Percentiles rank a stretch among this genome's conserved stretches.
Conservation (phyloP, 805 yeast genomes). For the Wickerhamomyces sydowiorum region DNA sequence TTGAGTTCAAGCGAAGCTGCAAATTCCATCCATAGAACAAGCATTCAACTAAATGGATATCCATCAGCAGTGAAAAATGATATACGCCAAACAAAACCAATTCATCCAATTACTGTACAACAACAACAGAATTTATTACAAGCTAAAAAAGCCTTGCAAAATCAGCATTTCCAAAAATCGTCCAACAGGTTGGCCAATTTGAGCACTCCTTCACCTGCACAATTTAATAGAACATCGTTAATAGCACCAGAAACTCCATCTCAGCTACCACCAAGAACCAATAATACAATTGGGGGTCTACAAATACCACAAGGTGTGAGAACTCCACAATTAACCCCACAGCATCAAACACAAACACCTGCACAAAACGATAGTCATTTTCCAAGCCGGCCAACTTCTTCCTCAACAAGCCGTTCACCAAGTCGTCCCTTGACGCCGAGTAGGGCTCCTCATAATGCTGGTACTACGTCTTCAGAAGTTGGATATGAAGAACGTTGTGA, state of each 20-base stretch:
- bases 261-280: too few relatives aligned
- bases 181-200: neutral
- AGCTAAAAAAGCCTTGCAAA: neutral
- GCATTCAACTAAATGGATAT: neutral
- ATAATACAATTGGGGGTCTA: too few relatives aligned
- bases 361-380: too few relatives aligned
- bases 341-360: too few relatives aligned
- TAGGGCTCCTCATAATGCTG: slow-evolving; percentile 14
- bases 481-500: slow-evolving; percentile 32
- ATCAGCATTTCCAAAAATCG: neutral
- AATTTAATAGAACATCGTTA: too few relatives aligned
- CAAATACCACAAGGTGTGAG: too few relatives aligned
- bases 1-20: neutral
- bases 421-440: neutral
- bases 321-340: too few relatives aligned
- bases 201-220: too few relatives aligned
- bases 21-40: neutral
- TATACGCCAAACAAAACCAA: neutral
- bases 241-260: too few relatives aligned
- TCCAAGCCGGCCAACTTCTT: too few relatives aligned
- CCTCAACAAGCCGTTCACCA: too few relatives aligned
- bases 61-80: neutral
- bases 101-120: neutral
- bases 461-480: slow-evolving; percentile 10
- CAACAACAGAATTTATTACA: neutral